Evolutionary conservation across 148 eudicot species (phyloP).

Genomic region (Rhododendron vialii): DNA sequence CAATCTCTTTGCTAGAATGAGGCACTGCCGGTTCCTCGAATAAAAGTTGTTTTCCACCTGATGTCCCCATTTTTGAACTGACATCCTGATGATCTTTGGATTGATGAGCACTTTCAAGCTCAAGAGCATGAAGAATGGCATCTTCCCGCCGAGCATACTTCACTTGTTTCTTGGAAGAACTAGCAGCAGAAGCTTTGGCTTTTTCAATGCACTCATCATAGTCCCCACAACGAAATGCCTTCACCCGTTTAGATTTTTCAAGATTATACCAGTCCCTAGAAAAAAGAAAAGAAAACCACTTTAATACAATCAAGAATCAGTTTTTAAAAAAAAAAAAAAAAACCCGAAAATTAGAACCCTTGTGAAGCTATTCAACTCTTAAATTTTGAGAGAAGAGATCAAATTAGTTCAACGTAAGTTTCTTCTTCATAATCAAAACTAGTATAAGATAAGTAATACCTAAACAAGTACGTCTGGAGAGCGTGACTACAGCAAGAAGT

Average conservation of each 20-base stretch:
- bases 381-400: background rate
- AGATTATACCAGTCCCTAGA: conserved; percentile 84
- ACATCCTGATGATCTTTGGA: conserved; percentile 26
- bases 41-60: conserved; percentile 19
- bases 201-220: conserved; percentile 63
- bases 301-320: background rate
- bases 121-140: conserved; percentile 87
- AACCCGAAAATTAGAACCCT: background rate
- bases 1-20: conserved; percentile 28
- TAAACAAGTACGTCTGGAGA: background rate
- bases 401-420: background rate
- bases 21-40: conserved; percentile 20
- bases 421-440: background rate
- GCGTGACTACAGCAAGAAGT: background rate
- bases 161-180: conserved; percentile 39
- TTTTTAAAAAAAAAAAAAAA: background rate
- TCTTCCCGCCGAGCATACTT: conserved; percentile 75
- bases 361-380: background rate
- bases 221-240: conserved; percentile 86
- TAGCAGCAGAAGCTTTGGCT: conserved; percentile 51
- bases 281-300: background rate
- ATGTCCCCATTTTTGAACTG: conserved; percentile 11
- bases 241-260: conserved; percentile 59
- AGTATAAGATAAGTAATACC: background rate
- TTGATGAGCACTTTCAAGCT: conserved; percentile 54